Conservation (phyloP, 768 basidiomycete genomes). For the Saitozyma podzolica region DNA sequence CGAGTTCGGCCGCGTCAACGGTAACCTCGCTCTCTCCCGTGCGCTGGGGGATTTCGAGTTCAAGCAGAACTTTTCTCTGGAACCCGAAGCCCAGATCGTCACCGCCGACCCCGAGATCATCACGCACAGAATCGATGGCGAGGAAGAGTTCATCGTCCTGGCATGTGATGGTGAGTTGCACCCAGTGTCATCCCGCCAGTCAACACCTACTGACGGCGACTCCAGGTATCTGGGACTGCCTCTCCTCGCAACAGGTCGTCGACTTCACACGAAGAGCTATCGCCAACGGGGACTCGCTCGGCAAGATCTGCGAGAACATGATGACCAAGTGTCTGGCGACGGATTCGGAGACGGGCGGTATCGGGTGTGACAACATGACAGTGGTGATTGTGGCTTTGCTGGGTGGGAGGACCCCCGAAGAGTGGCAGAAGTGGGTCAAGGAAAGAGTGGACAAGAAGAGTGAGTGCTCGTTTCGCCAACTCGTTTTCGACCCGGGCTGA, state of each 20-base stretch:
- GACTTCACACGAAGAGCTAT: slow-evolving; percentile 82
- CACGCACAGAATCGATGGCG: slow-evolving; percentile 72
- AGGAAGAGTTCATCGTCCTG: slow-evolving; percentile 94
- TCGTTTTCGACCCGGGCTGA: neutral
- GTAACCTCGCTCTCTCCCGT: slow-evolving; percentile 90
- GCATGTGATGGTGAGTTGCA: slow-evolving; percentile 82
- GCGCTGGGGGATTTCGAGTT: slow-evolving; percentile 98
- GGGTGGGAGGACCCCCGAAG: slow-evolving; percentile 79
- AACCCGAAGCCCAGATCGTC: slow-evolving; percentile 88
- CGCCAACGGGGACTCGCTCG: slow-evolving; percentile 72
- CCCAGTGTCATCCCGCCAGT: neutral
- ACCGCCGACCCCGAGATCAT: slow-evolving; percentile 91
- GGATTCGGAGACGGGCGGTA: slow-evolving; percentile 85
- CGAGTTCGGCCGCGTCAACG: slow-evolving; percentile 95
- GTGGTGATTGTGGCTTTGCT: slow-evolving; percentile 84
- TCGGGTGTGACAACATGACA: slow-evolving; percentile 99
- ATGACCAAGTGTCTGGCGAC: slow-evolving; percentile 93
- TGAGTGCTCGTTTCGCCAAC: slow-evolving; percentile 16
- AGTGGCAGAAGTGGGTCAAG: slow-evolving; percentile 88
- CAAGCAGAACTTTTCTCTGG: slow-evolving; percentile 82
- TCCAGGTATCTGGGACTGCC: slow-evolving; percentile 97
- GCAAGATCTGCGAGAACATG: slow-evolving; percentile 83
- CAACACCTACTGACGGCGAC: neutral
- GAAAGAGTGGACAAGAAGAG: slow-evolving; percentile 70
- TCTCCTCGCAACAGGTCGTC: slow-evolving; percentile 87